phyloP scores from a whole-genome alignment of 176 grass and related monocot species.

The Phyllostachys edulis region DNA sequence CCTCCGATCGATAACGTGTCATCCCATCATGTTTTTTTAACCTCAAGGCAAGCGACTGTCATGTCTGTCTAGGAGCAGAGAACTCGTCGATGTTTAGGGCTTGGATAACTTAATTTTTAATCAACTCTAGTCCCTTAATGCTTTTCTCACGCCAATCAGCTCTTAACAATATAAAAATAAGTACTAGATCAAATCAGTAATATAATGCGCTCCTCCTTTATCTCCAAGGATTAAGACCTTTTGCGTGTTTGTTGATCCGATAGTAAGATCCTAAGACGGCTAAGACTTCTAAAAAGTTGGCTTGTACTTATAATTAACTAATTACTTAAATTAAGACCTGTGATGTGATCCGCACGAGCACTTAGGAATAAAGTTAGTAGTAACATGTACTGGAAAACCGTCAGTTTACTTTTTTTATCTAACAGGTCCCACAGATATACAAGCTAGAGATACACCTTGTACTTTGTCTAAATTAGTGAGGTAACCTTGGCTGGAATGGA shows the following conservation, averaged over 20 bases:
- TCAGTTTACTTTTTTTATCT: neutral
- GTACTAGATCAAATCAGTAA: neutral
- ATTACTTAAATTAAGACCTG: conserved; percentile 24
- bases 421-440: neutral
- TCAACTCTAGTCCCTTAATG: neutral
- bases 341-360: conserved; percentile 8
- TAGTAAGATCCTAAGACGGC: conserved; percentile 40
- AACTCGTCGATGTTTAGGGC: neutral
- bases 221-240: conserved; percentile 24
- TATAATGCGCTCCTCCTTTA: conserved; percentile 19
- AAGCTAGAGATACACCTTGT: neutral
- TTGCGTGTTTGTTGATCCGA: conserved; percentile 28
- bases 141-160: neutral
- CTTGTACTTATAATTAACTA: conserved; percentile 32
- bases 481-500: too few relatives aligned
- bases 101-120: neutral
- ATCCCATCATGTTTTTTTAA: neutral
- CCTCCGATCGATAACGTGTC: neutral
- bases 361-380: conserved; percentile 19
- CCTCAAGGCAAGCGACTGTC: conserved; percentile 6
- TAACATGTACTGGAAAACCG: neutral
- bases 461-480: neutral
- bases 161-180: neutral
- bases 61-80: conserved; percentile 10
- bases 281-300: conserved; percentile 34